Percentiles rank a stretch among this genome's conserved stretches.
These are phyloP conservation scores for Apiotrichum akiyoshidainum DNA, from an alignment of 1,284 basidiomycete genomes.

Conservation along the genomic window DNA sequence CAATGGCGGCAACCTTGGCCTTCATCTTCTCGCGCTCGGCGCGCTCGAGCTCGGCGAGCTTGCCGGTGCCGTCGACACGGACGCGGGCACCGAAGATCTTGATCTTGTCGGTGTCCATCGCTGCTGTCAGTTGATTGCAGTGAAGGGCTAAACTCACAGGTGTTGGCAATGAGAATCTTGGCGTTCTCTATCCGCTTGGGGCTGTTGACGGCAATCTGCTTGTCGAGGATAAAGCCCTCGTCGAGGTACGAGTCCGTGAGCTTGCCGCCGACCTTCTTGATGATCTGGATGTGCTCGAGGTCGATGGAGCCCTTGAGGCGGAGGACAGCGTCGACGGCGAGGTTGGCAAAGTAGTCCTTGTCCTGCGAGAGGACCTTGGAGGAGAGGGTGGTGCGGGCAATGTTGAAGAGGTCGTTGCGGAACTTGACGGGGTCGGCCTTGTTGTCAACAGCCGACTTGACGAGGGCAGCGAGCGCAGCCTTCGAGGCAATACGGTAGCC, in stretches of 20 bases:
- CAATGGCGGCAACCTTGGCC: slow-evolving; percentile 92
- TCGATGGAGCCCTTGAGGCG: slow-evolving; percentile 91
- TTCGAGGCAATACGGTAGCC: slow-evolving; percentile 90
- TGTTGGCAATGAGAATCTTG: slow-evolving; percentile 97
- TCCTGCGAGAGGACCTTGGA: slow-evolving; percentile 96
- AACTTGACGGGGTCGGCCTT: slow-evolving; percentile 70
- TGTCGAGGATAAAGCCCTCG: slow-evolving; percentile 98
- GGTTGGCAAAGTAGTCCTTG: slow-evolving; percentile 97
- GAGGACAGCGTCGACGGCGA: slow-evolving; percentile 95
- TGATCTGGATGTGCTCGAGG: slow-evolving; percentile 98
- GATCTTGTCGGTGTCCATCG: slow-evolving; percentile 99
- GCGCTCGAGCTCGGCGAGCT: slow-evolving; percentile 95
- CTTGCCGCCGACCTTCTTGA: slow-evolving; percentile 99
- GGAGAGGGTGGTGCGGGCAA: slow-evolving; percentile 91
- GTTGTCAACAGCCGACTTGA: slow-evolving; percentile 77
- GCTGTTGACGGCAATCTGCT: slow-evolving; percentile 90
- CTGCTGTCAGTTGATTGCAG: slow-evolving; percentile 51
- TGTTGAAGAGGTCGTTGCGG: slow-evolving; percentile 89
- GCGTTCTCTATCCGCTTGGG: slow-evolving; percentile 92
- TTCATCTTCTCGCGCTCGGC: slow-evolving; percentile 99
- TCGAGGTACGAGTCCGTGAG: slow-evolving; percentile 97
- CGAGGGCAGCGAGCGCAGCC: slow-evolving; percentile 80
- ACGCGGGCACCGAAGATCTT: slow-evolving; percentile 97
- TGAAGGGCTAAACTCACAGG: slow-evolving; percentile 60
- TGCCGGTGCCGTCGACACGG: slow-evolving; percentile 91